phyloP scores from a whole-genome alignment of 2,329 filamentous ascomycete genomes.

The Fusarium torulosum region DNA sequence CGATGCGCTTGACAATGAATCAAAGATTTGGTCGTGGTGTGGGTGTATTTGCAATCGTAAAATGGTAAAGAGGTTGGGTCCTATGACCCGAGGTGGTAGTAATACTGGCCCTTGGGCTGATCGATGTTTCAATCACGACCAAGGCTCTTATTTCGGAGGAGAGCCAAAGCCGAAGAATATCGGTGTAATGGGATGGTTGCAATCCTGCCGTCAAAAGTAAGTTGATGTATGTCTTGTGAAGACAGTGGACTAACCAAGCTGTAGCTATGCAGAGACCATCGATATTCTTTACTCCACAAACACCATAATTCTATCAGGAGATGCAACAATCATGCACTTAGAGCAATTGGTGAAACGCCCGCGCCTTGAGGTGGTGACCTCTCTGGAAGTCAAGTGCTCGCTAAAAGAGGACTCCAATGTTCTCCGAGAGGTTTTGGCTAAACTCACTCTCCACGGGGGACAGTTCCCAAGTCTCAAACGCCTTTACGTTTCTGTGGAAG shows the following conservation, averaged over 20 bases:
- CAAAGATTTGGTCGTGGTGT: neutral
- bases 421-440: neutral
- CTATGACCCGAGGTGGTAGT: neutral
- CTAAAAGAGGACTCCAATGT: neutral
- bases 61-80: neutral
- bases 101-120: slow-evolving; percentile 8
- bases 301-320: neutral
- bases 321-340: neutral
- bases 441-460: neutral
- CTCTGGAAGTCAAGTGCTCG: slow-evolving; percentile 13
- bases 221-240: neutral
- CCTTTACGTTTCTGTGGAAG: neutral
- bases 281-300: slow-evolving; percentile 13
- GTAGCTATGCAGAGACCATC: slow-evolving; percentile 19
- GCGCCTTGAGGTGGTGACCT: slow-evolving; percentile 4
- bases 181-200: slow-evolving; percentile 3
- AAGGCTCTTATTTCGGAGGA: neutral
- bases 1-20: too few species aligned
- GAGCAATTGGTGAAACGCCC: neutral
- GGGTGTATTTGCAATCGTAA: neutral
- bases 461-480: neutral
- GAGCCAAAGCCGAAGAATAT: neutral
- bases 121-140: neutral
- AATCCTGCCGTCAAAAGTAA: slow-evolving; percentile 18
- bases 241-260: neutral